A percentile compares a stretch with the other conserved stretches of the same genome.
Evolutionary conservation across 441 rosid species (phyloP).

Genomic region (Gossypium laxum): DNA sequence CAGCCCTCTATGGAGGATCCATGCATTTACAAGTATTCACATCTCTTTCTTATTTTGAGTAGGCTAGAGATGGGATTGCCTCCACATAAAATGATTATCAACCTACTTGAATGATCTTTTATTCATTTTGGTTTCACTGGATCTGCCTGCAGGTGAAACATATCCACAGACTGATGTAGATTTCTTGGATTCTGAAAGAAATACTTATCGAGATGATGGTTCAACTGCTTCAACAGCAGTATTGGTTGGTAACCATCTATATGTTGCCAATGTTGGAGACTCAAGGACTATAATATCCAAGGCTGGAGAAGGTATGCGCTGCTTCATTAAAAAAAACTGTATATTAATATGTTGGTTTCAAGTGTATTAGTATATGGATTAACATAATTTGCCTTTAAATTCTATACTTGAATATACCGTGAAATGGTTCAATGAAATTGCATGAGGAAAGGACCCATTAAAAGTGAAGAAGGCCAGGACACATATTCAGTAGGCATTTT

Average conservation of each 20-base stretch:
- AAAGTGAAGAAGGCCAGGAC: not conserved
- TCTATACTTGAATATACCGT: not conserved
- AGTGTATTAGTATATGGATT: not conserved
- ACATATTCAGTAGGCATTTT: not conserved
- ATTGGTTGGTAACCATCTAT: constrained; percentile 74
- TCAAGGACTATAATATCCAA: constrained; percentile 84
- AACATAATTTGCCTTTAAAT: not conserved
- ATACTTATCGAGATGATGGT: constrained; percentile 80
- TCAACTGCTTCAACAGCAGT: constrained; percentile 96
- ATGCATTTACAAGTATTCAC: not conserved
- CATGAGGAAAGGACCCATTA: not conserved
- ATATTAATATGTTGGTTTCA: not conserved
- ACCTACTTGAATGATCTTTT: not conserved
- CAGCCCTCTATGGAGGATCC: constrained; percentile 9
- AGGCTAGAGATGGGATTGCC: not conserved
- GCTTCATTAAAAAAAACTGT: not conserved
- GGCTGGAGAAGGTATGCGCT: constrained; percentile 65
- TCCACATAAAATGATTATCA: constrained; percentile 7
- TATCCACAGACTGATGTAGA: constrained; percentile 75
- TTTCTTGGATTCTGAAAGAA: constrained; percentile 74
- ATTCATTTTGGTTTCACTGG: constrained; percentile 15
- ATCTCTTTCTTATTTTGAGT: not conserved
- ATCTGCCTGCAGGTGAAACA: constrained; percentile 58
- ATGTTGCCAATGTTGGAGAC: constrained; percentile 97
- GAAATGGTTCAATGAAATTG: not conserved